Evolutionary conservation across 2,329 filamentous ascomycete genomes (phyloP).

Genomic region (Amphichorda felina): DNA sequence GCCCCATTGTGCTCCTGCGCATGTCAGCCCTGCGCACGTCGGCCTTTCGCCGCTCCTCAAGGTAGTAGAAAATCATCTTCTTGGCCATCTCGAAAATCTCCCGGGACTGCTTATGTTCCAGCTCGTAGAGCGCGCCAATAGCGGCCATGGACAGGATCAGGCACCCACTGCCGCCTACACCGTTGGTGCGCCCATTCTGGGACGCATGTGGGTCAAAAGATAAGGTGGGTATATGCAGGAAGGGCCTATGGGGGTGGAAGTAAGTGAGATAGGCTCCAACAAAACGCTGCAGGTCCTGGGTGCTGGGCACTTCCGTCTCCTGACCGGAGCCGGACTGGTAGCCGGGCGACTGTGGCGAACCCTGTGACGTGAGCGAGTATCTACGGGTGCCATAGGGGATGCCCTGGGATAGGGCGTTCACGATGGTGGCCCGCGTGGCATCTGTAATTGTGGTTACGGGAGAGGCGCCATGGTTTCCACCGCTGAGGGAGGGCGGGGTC

Average conservation of each 20-base stretch:
- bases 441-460: slow-evolving; percentile 55
- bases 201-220: slow-evolving; percentile 74
- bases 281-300: slow-evolving; percentile 78
- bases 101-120: slow-evolving; percentile 66
- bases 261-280: slow-evolving; percentile 82
- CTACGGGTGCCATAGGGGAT: slow-evolving; percentile 46
- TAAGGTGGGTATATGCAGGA: slow-evolving; percentile 81
- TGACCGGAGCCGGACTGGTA: slow-evolving; percentile 34
- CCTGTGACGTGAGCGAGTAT: slow-evolving; percentile 48
- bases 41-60: slow-evolving; percentile 81
- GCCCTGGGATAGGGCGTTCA: slow-evolving; percentile 46
- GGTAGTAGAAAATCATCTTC: slow-evolving; percentile 86
- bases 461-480: slow-evolving; percentile 45
- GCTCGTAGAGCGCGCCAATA: slow-evolving; percentile 75
- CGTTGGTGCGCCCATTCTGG: slow-evolving; percentile 41
- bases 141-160: slow-evolving; percentile 74
- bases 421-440: slow-evolving; percentile 48
- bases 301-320: slow-evolving; percentile 59
- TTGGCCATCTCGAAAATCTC: slow-evolving; percentile 88
- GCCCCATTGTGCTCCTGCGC: slow-evolving; percentile 36
- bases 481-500: slow-evolving; percentile 60
- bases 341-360: slow-evolving; percentile 42
- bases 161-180: slow-evolving; percentile 71
- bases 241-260: slow-evolving; percentile 92
- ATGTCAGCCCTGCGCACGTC: slow-evolving; percentile 59